These are phyloP conservation scores for Lentinula aciculospora DNA, from an alignment of 768 basidiomycete species.

Conservation along the genomic window DNA sequence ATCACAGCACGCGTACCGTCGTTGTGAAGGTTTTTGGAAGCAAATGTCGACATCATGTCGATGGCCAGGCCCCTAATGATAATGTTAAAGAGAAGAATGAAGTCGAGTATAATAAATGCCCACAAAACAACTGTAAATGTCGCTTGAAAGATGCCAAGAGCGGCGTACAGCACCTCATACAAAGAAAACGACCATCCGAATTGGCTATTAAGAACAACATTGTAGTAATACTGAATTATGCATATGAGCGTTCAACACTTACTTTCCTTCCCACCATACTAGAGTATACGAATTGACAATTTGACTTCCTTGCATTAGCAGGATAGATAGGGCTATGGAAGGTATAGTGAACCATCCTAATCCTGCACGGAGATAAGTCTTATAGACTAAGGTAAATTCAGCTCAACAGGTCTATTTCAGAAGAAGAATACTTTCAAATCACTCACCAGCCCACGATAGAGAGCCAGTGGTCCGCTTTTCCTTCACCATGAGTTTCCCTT, in stretches of 20 bases:
- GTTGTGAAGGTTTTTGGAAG: constrained; percentile 59
- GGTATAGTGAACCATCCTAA: constrained; percentile 45
- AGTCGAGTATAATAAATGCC: constrained; percentile 12
- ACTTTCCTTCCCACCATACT: constrained; percentile 70
- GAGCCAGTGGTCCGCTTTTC: constrained; percentile 66
- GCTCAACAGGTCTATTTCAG: background rate
- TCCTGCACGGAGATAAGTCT: constrained; percentile 52
- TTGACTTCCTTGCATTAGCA: constrained; percentile 57
- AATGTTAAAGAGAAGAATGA: background rate
- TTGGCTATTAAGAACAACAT: constrained; percentile 22
- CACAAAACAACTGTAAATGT: constrained; percentile 54
- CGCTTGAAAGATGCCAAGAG: constrained; percentile 51
- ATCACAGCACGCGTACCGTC: constrained; percentile 51
- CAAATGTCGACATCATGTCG: constrained; percentile 52
- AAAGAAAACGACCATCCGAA: constrained; percentile 47
- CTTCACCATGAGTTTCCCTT: constrained; percentile 60
- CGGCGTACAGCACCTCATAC: constrained; percentile 61
- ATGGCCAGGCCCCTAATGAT: constrained; percentile 40
- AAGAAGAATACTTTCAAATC: background rate
- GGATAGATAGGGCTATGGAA: constrained; percentile 39
- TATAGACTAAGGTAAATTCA: constrained; percentile 41
- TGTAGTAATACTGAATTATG: background rate
- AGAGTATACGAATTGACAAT: constrained; percentile 63
- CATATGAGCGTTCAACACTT: constrained; percentile 13
- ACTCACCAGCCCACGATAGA: constrained; percentile 41